Base-by-base conservation (phyloP, 805 yeast genomes). In the Barnettozyma sp. region DNA sequence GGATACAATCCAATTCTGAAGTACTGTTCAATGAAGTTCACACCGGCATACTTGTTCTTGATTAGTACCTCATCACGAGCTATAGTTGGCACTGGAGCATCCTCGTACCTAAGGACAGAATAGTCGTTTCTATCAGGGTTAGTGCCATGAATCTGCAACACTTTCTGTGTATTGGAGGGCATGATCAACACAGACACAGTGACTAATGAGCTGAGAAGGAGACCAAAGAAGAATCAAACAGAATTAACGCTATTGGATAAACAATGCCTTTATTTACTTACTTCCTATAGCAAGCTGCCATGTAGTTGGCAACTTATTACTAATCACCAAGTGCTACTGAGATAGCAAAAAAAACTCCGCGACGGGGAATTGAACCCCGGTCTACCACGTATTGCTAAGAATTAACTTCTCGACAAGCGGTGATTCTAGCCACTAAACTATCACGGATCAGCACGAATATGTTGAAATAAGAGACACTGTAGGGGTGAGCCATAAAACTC, bases 21-120 rank as follows among this genome's bases (percentile, higher is more conserved):
- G 60, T 87, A 88, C 4, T 76, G 66, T 50, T 88, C 97, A 45
- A 86, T 81, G 63, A 73, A 82, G 49, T 86, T 86, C 50, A 86
- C 63, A 22, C 97, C 97, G 10, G 87, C 69, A 48, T 73, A 86
- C 37, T 64, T 68, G 66, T 82, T 83, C 59, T 81, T 79, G 52
- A 88, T 66, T 32, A 88, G 63, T 9, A 88, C 54, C 41, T 85
- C 84, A 35, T 68, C 65, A 4, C 64, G 68, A 5, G 60, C 22
- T 35, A 80, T 65, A 29, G 60, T 54, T 4, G 94, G 94, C 6
- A 78, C 71, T 4, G 79, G 75, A 24, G 62, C 78, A 13, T 54
- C 56, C 22, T 65, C 70, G 50, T 73, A 78, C 48, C 73, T 62
- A 29, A 84, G 58, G 5, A 72, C 81, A 23, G 40, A 35, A 17